These are phyloP conservation scores for Polyplosphaeria fusca DNA, from an alignment of 495 filamentous ascomycete species.

Conservation along the genomic window DNA sequence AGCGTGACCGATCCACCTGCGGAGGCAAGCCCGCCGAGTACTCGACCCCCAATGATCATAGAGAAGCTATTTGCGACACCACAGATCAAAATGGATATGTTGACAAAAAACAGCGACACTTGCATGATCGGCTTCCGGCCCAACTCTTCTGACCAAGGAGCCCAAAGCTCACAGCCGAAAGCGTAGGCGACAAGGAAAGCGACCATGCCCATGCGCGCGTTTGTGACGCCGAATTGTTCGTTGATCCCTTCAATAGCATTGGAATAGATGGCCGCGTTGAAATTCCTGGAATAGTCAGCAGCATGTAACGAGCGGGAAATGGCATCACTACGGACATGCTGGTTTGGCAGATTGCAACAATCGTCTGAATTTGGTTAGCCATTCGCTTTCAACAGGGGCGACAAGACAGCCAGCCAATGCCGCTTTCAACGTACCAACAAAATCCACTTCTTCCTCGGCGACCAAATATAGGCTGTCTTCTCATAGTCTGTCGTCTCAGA, in stretches of 20 bases:
- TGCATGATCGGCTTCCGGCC: conserved; percentile 73
- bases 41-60: conserved; percentile 61
- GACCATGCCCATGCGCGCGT: conserved; percentile 61
- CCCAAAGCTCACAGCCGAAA: conserved; percentile 59
- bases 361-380: too few relatives aligned
- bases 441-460: conserved; percentile 12
- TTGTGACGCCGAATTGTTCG: conserved; percentile 59
- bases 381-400: too few relatives aligned
- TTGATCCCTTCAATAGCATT: conserved; percentile 62
- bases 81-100: conserved; percentile 69
- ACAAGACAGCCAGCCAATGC: too few relatives aligned
- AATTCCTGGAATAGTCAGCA: conserved; percentile 65
- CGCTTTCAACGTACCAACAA: too few relatives aligned
- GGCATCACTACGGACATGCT: neutral
- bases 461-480: conserved; percentile 7
- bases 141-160: conserved; percentile 69
- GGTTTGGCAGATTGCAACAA: conserved; percentile 15
- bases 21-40: conserved; percentile 66
- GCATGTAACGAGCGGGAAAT: neutral
- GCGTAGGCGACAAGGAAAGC: conserved; percentile 72
- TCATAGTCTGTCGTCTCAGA: too few relatives aligned
- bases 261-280: conserved; percentile 71
- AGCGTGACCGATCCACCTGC: conserved; percentile 78
- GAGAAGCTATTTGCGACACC: conserved; percentile 65
- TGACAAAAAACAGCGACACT: conserved; percentile 64